Base-by-base conservation (phyloP, 2,329 filamentous ascomycete species). In the Acrodontium crateriforme region DNA sequence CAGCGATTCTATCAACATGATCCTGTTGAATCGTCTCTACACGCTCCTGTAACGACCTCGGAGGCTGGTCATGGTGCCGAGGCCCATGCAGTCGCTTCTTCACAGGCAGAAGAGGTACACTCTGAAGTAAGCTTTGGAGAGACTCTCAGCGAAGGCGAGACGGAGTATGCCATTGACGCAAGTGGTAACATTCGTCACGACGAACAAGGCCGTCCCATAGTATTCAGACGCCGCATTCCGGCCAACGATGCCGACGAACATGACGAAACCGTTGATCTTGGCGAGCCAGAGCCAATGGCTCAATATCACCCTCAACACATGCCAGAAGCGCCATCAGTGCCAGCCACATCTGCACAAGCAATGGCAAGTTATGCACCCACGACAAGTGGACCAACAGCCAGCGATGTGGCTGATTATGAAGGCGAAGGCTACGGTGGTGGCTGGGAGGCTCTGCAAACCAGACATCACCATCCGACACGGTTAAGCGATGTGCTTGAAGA, bases 401-500 rank as follows among this genome's bases (percentile, higher is more conserved):
- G 28, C 50, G 44, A 28, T 37, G 36, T 14, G 46, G 55, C 45
- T 35, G 53, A 32, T 42, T 56, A 36, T 43, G 51, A 35, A 37
- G 47, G 47, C 11, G 77, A 83, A 10, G 68, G 70, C 2, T 66
- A 73, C 2, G 75, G 71, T 10, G 39, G 36, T 4, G 91, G 82
- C 81, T 80, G 89, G 38, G 56, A 59, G n/a, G 62, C 82, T 37
- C 75, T 77, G 14, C 69, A 37, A 19, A 40, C 33, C 28, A 34
- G 29, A 31, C 84, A 92, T 53, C 81, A 89, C 41, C 83, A 93
- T 55, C 84, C 84, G 0, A 92, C 84, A 6, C 65, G 85, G 31
- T 61, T 93, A 37, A 92, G 83, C 52, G 84, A 92, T 55, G 84
- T 93, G 16, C 67, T 89, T 47, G 83, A 83, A 47, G 78, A 91